These are phyloP conservation scores for Termitomyces sp. DNA, from an alignment of 768 basidiomycete genomes.

Conservation along the genomic window DNA sequence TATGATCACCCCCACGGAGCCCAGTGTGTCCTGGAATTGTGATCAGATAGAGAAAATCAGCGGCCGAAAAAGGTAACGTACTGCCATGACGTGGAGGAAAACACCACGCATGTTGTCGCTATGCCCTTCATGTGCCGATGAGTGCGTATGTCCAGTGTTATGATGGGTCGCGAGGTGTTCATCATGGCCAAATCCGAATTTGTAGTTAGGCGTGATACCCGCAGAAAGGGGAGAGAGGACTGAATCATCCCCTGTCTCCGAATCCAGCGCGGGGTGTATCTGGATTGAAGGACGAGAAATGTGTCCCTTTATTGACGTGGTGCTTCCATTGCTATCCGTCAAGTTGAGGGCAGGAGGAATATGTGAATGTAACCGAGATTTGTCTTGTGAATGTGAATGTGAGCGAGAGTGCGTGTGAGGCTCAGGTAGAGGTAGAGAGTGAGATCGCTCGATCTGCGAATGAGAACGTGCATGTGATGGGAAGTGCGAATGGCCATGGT, in stretches of 20 bases:
- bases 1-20: slow-evolving; percentile 96
- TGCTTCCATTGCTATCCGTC: slow-evolving; percentile 8
- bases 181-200: slow-evolving; percentile 45
- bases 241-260: slow-evolving; percentile 9
- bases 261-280: slow-evolving; percentile 21
- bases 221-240: slow-evolving; percentile 19
- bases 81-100: slow-evolving; percentile 96
- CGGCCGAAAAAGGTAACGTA: slow-evolving; percentile 30
- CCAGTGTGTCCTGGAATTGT: slow-evolving; percentile 75
- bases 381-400: slow-evolving; percentile 19
- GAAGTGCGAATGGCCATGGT: not conserved
- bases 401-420: slow-evolving; percentile 15
- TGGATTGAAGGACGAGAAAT: slow-evolving; percentile 39
- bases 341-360: slow-evolving; percentile 12
- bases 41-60: slow-evolving; percentile 1
- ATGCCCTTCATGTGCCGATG: slow-evolving; percentile 71
- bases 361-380: slow-evolving; percentile 26
- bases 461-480: slow-evolving; percentile 16
- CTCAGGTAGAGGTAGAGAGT: slow-evolving; percentile 22
- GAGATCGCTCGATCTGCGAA: slow-evolving; percentile 24
- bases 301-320: slow-evolving; percentile 29
- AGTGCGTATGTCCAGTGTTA: slow-evolving; percentile 39
- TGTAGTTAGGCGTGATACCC: slow-evolving; percentile 59
- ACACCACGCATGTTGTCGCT: slow-evolving; percentile 99
- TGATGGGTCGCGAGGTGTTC: slow-evolving; percentile 48